These are phyloP conservation scores for Pisolithus thermaeus DNA, from an alignment of 1,284 basidiomycete species.

Conservation along the genomic window DNA sequence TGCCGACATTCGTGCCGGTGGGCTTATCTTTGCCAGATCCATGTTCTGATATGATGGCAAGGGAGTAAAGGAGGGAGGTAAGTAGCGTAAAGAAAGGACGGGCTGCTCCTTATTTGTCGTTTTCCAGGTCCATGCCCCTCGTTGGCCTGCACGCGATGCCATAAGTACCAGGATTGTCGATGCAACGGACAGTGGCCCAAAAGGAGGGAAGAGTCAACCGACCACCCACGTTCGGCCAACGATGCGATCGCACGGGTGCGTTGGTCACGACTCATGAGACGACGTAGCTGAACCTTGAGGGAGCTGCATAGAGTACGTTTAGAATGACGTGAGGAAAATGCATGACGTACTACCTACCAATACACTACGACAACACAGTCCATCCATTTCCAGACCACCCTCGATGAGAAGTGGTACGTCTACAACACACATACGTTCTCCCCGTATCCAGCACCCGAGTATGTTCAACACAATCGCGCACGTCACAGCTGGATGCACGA, in stretches of 20 bases:
- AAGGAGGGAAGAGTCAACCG: conserved; percentile 81
- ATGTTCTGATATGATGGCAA: too few species aligned
- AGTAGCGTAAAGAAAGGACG: too few species aligned
- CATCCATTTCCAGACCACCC: conserved; percentile 84
- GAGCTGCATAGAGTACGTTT: conserved; percentile 40
- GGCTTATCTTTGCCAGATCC: too few species aligned
- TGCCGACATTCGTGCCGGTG: too few species aligned
- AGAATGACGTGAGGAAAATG: neutral
- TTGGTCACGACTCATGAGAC: conserved; percentile 67
- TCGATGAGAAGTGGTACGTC: conserved; percentile 96
- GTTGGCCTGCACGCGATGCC: neutral
- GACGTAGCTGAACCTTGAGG: conserved; percentile 70
- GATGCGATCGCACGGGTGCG: conserved; percentile 46
- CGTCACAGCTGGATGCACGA: conserved; percentile 88
- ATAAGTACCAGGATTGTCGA: conserved; percentile 12
- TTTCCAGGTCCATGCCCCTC: too few species aligned
- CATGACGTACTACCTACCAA: conserved; percentile 48
- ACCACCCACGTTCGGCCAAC: conserved; percentile 64
- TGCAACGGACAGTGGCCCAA: conserved; percentile 40
- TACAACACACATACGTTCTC: too few species aligned
- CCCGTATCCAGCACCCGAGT: conserved; percentile 67
- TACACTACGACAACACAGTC: conserved; percentile 86
- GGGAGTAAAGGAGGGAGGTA: too few species aligned
- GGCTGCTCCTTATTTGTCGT: too few species aligned
- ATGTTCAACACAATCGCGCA: conserved; percentile 71